Conservation (phyloP, 768 basidiomycete species). For the Leccinum barrowsii region DNA sequence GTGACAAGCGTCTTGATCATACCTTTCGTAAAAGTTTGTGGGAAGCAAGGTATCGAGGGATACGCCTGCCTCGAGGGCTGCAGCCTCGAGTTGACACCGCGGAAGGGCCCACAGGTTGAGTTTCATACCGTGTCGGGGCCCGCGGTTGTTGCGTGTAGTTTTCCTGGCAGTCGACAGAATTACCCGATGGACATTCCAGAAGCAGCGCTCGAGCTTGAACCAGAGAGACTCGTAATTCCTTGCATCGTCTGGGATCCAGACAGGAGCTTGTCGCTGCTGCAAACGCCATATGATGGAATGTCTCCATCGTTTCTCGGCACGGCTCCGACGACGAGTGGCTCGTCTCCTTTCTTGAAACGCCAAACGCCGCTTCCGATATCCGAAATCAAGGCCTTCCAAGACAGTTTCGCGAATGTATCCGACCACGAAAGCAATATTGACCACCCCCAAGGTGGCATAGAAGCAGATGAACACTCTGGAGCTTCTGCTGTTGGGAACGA, state of each 20-base stretch:
- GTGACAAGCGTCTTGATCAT: background rate
- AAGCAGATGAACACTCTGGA: slow-evolving; percentile 58
- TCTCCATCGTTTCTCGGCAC: slow-evolving; percentile 53
- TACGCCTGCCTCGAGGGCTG: slow-evolving; percentile 67
- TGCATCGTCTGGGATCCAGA: slow-evolving; percentile 49
- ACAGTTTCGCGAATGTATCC: slow-evolving; percentile 65
- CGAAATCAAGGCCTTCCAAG: slow-evolving; percentile 68
- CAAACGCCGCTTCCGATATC: slow-evolving; percentile 53
- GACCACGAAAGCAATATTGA: slow-evolving; percentile 63
- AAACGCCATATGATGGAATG: slow-evolving; percentile 64
- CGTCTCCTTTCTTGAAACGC: slow-evolving; percentile 45
- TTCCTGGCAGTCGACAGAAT: background rate
- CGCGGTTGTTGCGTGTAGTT: slow-evolving; percentile 6
- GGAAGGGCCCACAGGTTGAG: slow-evolving; percentile 63
- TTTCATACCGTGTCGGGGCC: slow-evolving; percentile 44
- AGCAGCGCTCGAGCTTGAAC: slow-evolving; percentile 4
- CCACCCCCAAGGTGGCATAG: slow-evolving; percentile 57
- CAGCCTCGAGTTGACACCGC: slow-evolving; percentile 50
- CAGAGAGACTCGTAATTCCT: slow-evolving; percentile 3
- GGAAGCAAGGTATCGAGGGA: slow-evolving; percentile 52
- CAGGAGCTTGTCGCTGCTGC: slow-evolving; percentile 41
- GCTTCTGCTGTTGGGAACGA: slow-evolving; percentile 47
- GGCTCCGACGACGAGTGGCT: slow-evolving; percentile 38
- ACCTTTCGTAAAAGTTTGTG: slow-evolving; percentile 28
- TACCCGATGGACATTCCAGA: slow-evolving; percentile 12